Percentiles rank a stretch among this genome's conserved stretches.
phyloP scores from a whole-genome alignment of 768 basidiomycete genomes.

The Leccinum subtestaceum region DNA sequence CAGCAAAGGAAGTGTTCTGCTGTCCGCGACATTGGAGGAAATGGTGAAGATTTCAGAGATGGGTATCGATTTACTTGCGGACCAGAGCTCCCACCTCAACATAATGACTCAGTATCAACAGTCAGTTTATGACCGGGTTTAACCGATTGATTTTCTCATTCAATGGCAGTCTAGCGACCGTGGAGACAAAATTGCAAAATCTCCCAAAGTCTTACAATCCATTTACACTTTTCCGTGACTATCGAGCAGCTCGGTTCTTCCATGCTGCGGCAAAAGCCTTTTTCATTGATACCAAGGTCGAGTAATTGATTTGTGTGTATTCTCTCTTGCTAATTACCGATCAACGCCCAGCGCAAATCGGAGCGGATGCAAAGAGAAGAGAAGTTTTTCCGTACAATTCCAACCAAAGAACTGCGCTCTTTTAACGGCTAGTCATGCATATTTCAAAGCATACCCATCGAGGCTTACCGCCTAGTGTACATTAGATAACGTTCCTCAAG shows the following conservation, averaged over 20 bases:
- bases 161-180: not conserved
- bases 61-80: slow-evolving; percentile 1
- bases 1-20: slow-evolving; percentile 1
- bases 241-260: slow-evolving; percentile 1
- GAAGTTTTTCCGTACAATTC: not conserved
- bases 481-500: not conserved
- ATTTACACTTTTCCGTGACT: not conserved
- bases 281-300: slow-evolving; percentile 1
- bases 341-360: no score
- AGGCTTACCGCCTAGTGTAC: not conserved
- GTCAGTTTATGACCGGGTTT: no score
- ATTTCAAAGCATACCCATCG: not conserved
- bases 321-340: no score
- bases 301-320: not conserved
- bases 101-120: not conserved
- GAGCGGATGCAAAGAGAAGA: no score
- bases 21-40: slow-evolving; percentile 7
- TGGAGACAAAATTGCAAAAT: not conserved
- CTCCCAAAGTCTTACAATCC: slow-evolving; percentile 1
- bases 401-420: not conserved
- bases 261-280: not conserved
- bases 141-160: no score
- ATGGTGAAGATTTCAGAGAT: not conserved
- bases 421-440: not conserved
- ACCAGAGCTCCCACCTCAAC: not conserved